Percentiles rank a stretch among this genome's conserved stretches.
Evolutionary conservation across 768 basidiomycete genomes (phyloP).

Genomic region (Phanerochaete carnosa): DNA sequence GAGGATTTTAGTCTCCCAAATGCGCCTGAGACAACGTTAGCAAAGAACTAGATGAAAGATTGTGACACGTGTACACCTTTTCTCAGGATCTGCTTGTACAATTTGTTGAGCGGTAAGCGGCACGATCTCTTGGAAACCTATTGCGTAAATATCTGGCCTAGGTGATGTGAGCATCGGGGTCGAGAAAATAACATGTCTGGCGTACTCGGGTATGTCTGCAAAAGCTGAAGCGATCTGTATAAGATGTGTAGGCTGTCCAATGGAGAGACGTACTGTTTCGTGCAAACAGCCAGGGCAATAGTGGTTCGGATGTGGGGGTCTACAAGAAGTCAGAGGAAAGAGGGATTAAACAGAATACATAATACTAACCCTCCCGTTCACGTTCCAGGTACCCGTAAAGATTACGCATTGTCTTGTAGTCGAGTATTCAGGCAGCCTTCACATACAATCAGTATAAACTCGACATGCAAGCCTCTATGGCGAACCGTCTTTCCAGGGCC

Average conservation of each 20-base stretch:
- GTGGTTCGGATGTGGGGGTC: slow-evolving; percentile 78
- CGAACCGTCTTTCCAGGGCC: slow-evolving; percentile 66
- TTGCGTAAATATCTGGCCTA: slow-evolving; percentile 85
- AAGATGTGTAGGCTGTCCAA: background rate
- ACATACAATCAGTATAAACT: background rate
- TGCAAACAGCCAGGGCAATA: slow-evolving; percentile 91
- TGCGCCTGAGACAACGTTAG: slow-evolving; percentile 45
- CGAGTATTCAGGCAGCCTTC: slow-evolving; percentile 81
- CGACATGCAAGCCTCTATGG: background rate
- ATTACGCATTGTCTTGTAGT: slow-evolving; percentile 66
- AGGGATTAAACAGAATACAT: background rate
- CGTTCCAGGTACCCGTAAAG: slow-evolving; percentile 93
- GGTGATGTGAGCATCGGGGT: background rate
- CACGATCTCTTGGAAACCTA: slow-evolving; percentile 97
- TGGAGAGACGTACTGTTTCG: slow-evolving; percentile 52
- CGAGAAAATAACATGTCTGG: slow-evolving; percentile 1
- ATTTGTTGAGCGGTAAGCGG: slow-evolving; percentile 98
- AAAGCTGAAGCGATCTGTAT: background rate
- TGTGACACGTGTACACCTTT: slow-evolving; percentile 46
- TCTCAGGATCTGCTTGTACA: slow-evolving; percentile 92
- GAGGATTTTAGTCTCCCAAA: slow-evolving; percentile 84
- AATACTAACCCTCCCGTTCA: slow-evolving; percentile 77
- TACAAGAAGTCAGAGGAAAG: slow-evolving; percentile 26
- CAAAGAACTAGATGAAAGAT: background rate
- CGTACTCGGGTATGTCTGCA: slow-evolving; percentile 47